Percentiles rank a stretch among this genome's conserved stretches.
These are phyloP conservation scores for Physaria fendleri DNA, from an alignment of 345 rosid species.

Conservation along the genomic window DNA sequence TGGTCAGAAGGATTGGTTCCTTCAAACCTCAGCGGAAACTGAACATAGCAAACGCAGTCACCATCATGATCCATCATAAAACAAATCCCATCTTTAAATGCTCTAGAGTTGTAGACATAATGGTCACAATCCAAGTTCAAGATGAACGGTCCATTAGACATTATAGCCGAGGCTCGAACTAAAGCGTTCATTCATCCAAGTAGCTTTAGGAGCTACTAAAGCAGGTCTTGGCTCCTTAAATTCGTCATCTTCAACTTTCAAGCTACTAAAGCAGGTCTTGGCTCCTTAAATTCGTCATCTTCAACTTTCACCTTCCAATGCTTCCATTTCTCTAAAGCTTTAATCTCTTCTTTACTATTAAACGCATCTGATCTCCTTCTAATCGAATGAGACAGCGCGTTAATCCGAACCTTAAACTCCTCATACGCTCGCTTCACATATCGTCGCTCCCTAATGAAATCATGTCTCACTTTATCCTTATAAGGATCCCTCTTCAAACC, in stretches of 20 bases:
- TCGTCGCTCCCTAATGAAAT: slow-evolving; percentile 72
- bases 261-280: slow-evolving; percentile 46
- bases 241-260: slow-evolving; percentile 27
- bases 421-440: slow-evolving; percentile 68
- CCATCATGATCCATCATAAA: slow-evolving; percentile 83
- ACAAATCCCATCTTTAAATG: slow-evolving; percentile 77
- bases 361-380: slow-evolving; percentile 70
- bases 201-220: slow-evolving; percentile 64
- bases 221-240: slow-evolving; percentile 38
- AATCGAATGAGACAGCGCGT: slow-evolving; percentile 60
- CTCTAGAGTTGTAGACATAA: slow-evolving; percentile 63
- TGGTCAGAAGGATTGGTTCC: slow-evolving; percentile 83
- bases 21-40: slow-evolving; percentile 87
- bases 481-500: slow-evolving; percentile 67
- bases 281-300: slow-evolving; percentile 36
- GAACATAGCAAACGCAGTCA: slow-evolving; percentile 55
- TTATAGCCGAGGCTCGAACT: slow-evolving; percentile 73
- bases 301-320: slow-evolving; percentile 25
- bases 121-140: slow-evolving; percentile 86
- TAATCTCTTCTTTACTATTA: slow-evolving; percentile 65
- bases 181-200: slow-evolving; percentile 95
- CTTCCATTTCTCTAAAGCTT: slow-evolving; percentile 56
- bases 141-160: slow-evolving; percentile 87
- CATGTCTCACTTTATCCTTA: slow-evolving; percentile 58
- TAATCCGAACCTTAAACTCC: slow-evolving; percentile 73